Evolutionary conservation across 371 early-diverging fungal species (phyloP), one percentile per base, ranked within the genome.

Genomic region (Rhizomucor pusillus): DNA sequence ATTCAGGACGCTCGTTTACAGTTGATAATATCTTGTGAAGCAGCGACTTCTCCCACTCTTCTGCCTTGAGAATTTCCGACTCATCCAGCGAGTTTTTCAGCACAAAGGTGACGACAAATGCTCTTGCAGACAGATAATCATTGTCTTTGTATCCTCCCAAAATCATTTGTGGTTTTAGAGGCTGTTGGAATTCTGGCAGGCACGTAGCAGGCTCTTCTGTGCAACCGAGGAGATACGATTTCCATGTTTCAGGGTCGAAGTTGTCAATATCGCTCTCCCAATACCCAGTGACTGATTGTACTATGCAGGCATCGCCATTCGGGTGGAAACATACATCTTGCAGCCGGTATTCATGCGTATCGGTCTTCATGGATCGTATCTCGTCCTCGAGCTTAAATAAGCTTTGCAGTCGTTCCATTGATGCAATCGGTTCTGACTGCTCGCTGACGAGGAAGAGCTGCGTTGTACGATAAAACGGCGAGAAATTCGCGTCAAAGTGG

Each of bases 261-360:
- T 62, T 56, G 20, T 45, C 47, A 6, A 79, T 58, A 47, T 86
- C 81, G n/a, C 79, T 71, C 53, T 82, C 73, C 86, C 87, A 90
- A 59, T 88, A 90, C 0, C 88, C 89, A 9, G 90, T 84, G 6
- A 88, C 77, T 1, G 88, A 87, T 54, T 89, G 87, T 14, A 87
- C 70, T 25, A 86, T 79, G 56, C 90, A 90, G 2, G 68, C 82
- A 34, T 83, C 81, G 1, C 81, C 85, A 19, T 70, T 80, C 2
- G 90, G 90, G 50, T 82, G 80, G 45, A 87, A 76, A 55, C 90
- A 90, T n/a, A 90, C 66, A 50, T 89, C 85, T 22, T 77, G 62
- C 14, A 90, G 60, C 0, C 73, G 75, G 41, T 57, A 19, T 12
- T 52, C 56, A 20, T 58, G 58, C 1, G n/a, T 43, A 22, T 60